Evolutionary conservation across 805 yeast species (phyloP).

Genomic region (Candida multigemmis): DNA sequence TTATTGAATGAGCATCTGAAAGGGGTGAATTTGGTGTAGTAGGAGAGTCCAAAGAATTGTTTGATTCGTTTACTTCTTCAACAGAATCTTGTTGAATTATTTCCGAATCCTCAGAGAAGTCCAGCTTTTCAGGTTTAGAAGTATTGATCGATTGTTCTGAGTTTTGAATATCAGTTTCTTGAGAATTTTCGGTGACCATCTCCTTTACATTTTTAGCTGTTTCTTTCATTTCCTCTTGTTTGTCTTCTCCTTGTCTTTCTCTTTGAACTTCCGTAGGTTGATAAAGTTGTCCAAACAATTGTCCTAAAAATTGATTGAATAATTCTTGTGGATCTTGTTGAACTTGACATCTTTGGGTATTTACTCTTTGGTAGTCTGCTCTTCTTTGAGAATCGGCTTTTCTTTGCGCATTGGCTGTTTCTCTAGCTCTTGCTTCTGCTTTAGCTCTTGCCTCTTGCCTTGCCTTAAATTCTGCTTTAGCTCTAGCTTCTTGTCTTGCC

Average conservation of each 20-base stretch:
- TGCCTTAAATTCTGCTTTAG: slow-evolving; percentile 5
- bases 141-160: slow-evolving; percentile 2
- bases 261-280: too few relatives aligned
- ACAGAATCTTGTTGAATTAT: neutral
- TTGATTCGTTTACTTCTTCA: slow-evolving; percentile 9
- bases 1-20: slow-evolving; percentile 2
- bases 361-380: slow-evolving; percentile 1
- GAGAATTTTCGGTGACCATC: too few relatives aligned
- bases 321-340: slow-evolving; percentile 16
- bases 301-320: slow-evolving; percentile 12
- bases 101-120: slow-evolving; percentile 1
- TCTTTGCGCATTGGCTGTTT: slow-evolving; percentile 4
- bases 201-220: too few relatives aligned
- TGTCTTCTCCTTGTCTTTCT: too few relatives aligned
- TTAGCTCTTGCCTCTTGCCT: slow-evolving; percentile 5
- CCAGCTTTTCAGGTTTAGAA: slow-evolving; percentile 3
- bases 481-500: slow-evolving; percentile 1
- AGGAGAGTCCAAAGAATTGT: too few relatives aligned
- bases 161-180: too few relatives aligned
- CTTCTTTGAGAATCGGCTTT: slow-evolving; percentile 1
- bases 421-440: slow-evolving; percentile 8
- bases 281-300: slow-evolving; percentile 4
- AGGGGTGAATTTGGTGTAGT: slow-evolving; percentile 5
- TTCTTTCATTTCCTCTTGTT: too few relatives aligned
- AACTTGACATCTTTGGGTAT: slow-evolving; percentile 5